A percentile compares a stretch with the other conserved stretches of the same genome.
These are phyloP conservation scores for Cryoendolithus antarcticus DNA, from an alignment of 2,329 filamentous ascomycete genomes.

Conservation along the genomic window DNA sequence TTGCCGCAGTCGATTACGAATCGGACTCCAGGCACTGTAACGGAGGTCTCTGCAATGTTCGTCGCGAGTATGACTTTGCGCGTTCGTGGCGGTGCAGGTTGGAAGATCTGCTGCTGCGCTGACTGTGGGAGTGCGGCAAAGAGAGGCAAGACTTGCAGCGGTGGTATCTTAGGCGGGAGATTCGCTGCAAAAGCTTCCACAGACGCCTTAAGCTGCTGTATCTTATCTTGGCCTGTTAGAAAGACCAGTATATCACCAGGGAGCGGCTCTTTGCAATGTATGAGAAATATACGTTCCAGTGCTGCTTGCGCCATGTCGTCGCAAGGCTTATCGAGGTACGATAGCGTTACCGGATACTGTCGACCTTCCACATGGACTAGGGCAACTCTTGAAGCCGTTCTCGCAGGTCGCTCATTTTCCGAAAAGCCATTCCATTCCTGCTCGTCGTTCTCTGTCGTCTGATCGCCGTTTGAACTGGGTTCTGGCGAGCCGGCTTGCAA, in stretches of 20 bases:
- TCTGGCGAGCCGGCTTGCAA: constrained; percentile 37
- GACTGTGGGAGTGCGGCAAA: constrained; percentile 83
- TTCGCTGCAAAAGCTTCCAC: constrained; percentile 67
- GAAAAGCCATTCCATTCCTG: constrained; percentile 1
- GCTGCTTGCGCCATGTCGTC: constrained; percentile 73
- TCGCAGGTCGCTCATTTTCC: background rate
- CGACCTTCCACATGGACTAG: constrained; percentile 68
- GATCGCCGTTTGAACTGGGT: constrained; percentile 16
- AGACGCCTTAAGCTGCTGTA: constrained; percentile 67
- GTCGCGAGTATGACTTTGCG: constrained; percentile 86
- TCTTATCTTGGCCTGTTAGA: constrained; percentile 82
- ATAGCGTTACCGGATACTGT: constrained; percentile 70
- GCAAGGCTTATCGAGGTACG: constrained; percentile 62
- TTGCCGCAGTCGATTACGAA: constrained; percentile 90
- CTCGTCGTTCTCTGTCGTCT: background rate
- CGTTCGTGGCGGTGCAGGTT: constrained; percentile 58
- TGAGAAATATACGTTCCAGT: constrained; percentile 72
- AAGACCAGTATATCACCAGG: constrained; percentile 92
- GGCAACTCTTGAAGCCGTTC: too few relatives aligned
- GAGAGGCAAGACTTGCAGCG: constrained; percentile 59
- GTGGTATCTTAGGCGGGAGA: constrained; percentile 38
- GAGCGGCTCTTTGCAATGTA: constrained; percentile 78
- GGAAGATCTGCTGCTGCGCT: constrained; percentile 77
- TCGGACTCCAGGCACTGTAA: constrained; percentile 85
- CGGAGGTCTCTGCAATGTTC: constrained; percentile 94